These are phyloP conservation scores for Pelomyxa schiedti DNA, from an alignment of 78 protist genomes.

Conservation along the genomic window DNA sequence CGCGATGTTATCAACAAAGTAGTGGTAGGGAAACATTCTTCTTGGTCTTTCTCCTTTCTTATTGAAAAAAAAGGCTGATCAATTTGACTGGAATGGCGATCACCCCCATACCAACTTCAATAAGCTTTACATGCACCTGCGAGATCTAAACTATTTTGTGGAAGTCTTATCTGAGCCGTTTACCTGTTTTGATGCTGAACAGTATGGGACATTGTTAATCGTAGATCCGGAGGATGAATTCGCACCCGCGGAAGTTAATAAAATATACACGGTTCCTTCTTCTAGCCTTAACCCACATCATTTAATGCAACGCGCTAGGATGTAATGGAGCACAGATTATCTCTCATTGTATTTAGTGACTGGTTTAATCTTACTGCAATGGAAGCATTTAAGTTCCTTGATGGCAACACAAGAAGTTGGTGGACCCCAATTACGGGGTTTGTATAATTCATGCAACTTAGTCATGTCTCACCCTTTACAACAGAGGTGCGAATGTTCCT, in stretches of 20 bases:
- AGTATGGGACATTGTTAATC: constrained; percentile 77
- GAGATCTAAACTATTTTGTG: constrained; percentile 14
- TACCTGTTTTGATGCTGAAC: constrained; percentile 76
- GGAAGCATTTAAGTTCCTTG: constrained; percentile 60
- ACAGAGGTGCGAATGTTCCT: constrained; percentile 80
- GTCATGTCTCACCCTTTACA: background rate
- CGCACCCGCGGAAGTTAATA: constrained; percentile 42
- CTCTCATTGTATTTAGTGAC: constrained; percentile 67
- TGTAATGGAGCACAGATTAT: constrained; percentile 56
- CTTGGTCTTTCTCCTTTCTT: too few relatives aligned
- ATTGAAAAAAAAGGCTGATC: constrained; percentile 22
- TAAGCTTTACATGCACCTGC: constrained; percentile 13
- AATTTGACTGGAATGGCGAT: constrained; percentile 95
- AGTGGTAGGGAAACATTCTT: too few relatives aligned
- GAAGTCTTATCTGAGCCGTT: constrained; percentile 38
- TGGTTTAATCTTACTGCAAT: constrained; percentile 65
- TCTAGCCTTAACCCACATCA: background rate
- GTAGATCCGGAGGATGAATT: constrained; percentile 90
- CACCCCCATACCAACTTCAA: constrained; percentile 85
- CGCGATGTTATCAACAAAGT: too few relatives aligned
- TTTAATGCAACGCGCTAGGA: constrained; percentile 46
- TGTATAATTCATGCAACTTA: background rate
- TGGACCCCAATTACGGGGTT: constrained; percentile 79
- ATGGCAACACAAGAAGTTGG: constrained; percentile 62
- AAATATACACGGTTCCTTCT: constrained; percentile 22